These are phyloP conservation scores for barrel medic (Medicago truncatula) DNA, from an alignment of 306 rosid species.

Conservation along the genomic window DNA sequence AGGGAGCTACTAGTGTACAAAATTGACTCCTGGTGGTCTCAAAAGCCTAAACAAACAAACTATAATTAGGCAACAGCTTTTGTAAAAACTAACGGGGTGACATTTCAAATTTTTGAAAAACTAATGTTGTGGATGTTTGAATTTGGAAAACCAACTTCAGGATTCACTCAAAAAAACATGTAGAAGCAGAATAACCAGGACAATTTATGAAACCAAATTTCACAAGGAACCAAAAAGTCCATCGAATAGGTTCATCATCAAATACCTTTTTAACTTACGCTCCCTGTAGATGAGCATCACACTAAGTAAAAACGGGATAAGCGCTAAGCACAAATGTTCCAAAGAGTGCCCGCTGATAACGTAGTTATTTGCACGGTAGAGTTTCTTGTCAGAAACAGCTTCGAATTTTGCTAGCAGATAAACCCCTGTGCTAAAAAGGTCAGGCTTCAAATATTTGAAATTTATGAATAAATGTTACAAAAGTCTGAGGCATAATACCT, in stretches of 20 bases:
- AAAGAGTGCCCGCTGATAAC: slow-evolving; percentile 69
- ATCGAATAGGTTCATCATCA: slow-evolving; percentile 4
- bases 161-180: not conserved
- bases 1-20: not conserved
- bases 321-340: slow-evolving; percentile 62
- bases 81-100: too few relatives aligned
- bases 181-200: slow-evolving; percentile 6
- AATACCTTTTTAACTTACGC: slow-evolving; percentile 53
- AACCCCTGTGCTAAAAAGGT: slow-evolving; percentile 50
- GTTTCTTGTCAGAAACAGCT: slow-evolving; percentile 64
- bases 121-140: not conserved
- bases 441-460: not conserved
- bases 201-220: not conserved
- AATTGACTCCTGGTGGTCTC: not conserved
- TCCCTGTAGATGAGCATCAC: slow-evolving; percentile 63
- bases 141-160: not conserved
- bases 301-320: slow-evolving; percentile 56
- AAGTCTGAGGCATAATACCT: slow-evolving; percentile 50
- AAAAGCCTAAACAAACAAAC: not conserved
- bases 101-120: not conserved
- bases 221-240: not conserved
- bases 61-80: not conserved
- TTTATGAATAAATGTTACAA: not conserved
- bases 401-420: slow-evolving; percentile 69
- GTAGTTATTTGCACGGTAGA: slow-evolving; percentile 52